These are phyloP conservation scores for Fremontodendron californicum DNA, from an alignment of 345 rosid species.

Conservation along the genomic window DNA sequence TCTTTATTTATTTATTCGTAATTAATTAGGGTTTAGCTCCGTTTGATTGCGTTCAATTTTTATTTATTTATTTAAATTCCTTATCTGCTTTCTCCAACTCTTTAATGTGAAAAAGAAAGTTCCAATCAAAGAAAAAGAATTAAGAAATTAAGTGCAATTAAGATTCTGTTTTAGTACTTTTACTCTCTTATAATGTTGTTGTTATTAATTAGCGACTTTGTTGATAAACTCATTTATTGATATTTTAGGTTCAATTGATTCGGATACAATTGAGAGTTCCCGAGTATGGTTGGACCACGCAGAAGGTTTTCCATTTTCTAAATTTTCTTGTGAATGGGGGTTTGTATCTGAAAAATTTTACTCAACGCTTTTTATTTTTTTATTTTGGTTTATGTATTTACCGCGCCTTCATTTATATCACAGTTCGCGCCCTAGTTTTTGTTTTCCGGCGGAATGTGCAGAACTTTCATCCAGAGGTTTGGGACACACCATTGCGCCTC, in stretches of 20 bases:
- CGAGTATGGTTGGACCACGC: constrained; percentile 95
- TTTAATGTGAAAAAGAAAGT: not conserved
- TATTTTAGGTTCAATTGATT: constrained; percentile 66
- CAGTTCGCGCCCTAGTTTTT: constrained; percentile 73
- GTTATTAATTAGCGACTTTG: not conserved
- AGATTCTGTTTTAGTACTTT: not conserved
- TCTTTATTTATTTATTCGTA: not conserved
- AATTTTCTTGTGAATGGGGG: constrained; percentile 91
- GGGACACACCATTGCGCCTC: not conserved
- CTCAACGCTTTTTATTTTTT: not conserved
- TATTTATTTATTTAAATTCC: not conserved
- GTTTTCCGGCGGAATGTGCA: constrained; percentile 64
- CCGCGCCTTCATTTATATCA: constrained; percentile 4
- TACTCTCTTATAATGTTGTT: not conserved
- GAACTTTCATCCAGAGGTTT: constrained; percentile 56
- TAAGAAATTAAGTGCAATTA: not conserved
- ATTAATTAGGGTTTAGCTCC: not conserved
- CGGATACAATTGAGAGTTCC: constrained; percentile 91
- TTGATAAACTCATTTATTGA: not conserved
- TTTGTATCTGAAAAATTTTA: constrained; percentile 27
- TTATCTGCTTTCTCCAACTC: too few relatives aligned
- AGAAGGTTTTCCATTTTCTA: constrained; percentile 90
- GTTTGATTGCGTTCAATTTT: not conserved
- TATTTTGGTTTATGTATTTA: not conserved
- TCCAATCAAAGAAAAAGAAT: not conserved